Conservation (phyloP, 2,329 filamentous ascomycete genomes). For the Fusarium buharicum region DNA sequence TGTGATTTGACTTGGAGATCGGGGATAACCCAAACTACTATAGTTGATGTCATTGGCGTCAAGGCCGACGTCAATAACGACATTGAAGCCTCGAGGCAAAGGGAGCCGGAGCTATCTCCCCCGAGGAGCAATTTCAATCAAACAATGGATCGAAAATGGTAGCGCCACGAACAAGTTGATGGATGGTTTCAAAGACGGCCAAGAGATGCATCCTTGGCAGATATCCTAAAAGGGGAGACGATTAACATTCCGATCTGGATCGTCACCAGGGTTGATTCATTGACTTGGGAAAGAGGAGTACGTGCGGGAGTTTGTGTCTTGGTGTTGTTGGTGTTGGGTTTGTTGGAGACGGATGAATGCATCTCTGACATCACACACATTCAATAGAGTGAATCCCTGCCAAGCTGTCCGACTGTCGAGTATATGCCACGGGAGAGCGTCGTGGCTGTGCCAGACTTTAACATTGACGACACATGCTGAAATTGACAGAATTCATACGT, state of each 20-base stretch:
- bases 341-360: slow-evolving; percentile 8
- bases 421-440: slow-evolving; percentile 17
- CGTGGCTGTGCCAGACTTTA: slow-evolving; percentile 33
- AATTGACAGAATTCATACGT: slow-evolving; percentile 3
- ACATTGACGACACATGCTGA: slow-evolving; percentile 29
- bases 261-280: slow-evolving; percentile 33
- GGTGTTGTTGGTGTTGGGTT: not conserved
- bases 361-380: slow-evolving; percentile 36
- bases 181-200: slow-evolving; percentile 11
- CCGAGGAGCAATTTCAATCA: slow-evolving; percentile 9
- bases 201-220: slow-evolving; percentile 24
- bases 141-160: slow-evolving; percentile 7
- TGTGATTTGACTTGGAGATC: slow-evolving; percentile 20
- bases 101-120: slow-evolving; percentile 9
- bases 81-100: slow-evolving; percentile 18
- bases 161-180: slow-evolving; percentile 29
- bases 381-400: slow-evolving; percentile 22
- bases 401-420: slow-evolving; percentile 20
- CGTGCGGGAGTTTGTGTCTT: not conserved
- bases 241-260: slow-evolving; percentile 38
- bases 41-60: slow-evolving; percentile 39
- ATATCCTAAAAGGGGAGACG: slow-evolving; percentile 19
- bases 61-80: slow-evolving; percentile 16
- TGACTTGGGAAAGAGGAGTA: slow-evolving; percentile 6
- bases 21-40: not conserved